A percentile compares a stretch with the other conserved stretches of the same genome.
Conservation (phyloP, 2,329 filamentous ascomycete genomes). For the Diaporthe batatas region DNA sequence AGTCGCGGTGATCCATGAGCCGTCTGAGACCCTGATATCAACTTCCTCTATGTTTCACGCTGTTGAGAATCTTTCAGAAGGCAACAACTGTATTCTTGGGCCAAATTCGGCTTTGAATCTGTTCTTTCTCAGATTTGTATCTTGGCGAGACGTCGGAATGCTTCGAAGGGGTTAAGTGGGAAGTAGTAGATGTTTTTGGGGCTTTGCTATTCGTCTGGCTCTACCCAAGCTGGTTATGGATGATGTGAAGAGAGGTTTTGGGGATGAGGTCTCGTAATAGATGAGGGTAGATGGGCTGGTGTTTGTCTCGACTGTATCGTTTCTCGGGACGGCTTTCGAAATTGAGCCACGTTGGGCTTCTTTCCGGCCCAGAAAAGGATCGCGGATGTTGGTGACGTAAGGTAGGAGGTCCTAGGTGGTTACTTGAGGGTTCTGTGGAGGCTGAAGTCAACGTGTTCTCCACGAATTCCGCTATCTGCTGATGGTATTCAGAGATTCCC, state of each 20-base stretch:
- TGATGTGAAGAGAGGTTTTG: too few relatives aligned
- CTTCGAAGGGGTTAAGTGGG: background rate
- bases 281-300: background rate
- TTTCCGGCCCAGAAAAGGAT: too few relatives aligned
- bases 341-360: background rate
- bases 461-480: background rate
- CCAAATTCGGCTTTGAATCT: too few relatives aligned
- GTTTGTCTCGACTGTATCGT: background rate
- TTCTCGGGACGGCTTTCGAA: background rate
- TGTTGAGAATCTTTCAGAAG: too few relatives aligned
- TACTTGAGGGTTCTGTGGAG: background rate
- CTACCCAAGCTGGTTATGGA: background rate
- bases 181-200: background rate
- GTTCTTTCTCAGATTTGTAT: background rate
- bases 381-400: background rate
- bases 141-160: background rate
- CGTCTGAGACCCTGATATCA: background rate
- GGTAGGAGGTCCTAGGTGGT: too few relatives aligned
- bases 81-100: background rate
- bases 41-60: background rate
- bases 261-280: background rate
- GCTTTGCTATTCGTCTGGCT: background rate
- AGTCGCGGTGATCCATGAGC: background rate
- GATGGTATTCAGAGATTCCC: background rate
- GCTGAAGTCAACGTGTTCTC: background rate